These are phyloP conservation scores for Hirsutella rhossiliensis DNA, from an alignment of 2,329 filamentous ascomycete species.

Conservation along the genomic window DNA sequence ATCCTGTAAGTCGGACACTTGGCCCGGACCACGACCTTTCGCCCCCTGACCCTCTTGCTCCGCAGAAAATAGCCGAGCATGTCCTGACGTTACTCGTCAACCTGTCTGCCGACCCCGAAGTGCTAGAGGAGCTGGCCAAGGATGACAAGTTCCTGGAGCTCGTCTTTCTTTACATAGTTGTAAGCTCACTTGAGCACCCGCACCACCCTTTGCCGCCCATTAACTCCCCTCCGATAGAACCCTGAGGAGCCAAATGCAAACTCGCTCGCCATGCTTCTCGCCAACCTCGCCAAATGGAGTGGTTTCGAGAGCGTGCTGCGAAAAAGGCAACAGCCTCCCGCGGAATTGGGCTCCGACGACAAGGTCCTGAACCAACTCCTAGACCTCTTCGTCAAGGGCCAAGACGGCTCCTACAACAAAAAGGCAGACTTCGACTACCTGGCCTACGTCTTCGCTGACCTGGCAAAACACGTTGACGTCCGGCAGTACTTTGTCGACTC, in stretches of 20 bases:
- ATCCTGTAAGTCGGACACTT: slow-evolving; percentile 46
- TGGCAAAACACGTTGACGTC: slow-evolving; percentile 69
- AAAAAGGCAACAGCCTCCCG: slow-evolving; percentile 55
- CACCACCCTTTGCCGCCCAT: background rate
- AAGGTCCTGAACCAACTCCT: slow-evolving; percentile 80
- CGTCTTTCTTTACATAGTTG: slow-evolving; percentile 62
- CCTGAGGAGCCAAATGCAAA: slow-evolving; percentile 72
- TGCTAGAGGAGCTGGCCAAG: slow-evolving; percentile 59
- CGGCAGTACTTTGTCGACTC: slow-evolving; percentile 62
- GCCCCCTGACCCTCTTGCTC: background rate
- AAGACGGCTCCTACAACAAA: slow-evolving; percentile 71
- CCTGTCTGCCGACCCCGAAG: slow-evolving; percentile 61
- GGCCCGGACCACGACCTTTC: background rate
- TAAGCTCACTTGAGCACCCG: slow-evolving; percentile 27
- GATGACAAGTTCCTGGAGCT: slow-evolving; percentile 75
- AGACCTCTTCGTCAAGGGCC: slow-evolving; percentile 91
- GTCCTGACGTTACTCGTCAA: slow-evolving; percentile 86
- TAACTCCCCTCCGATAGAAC: slow-evolving; percentile 31
- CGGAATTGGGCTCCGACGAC: slow-evolving; percentile 58
- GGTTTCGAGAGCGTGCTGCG: slow-evolving; percentile 56
- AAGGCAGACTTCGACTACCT: slow-evolving; percentile 84
- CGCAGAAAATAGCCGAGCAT: slow-evolving; percentile 83
- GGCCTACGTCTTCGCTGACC: slow-evolving; percentile 85
- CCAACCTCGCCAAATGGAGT: slow-evolving; percentile 79
- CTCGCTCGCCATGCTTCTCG: slow-evolving; percentile 79